Base-by-base conservation (phyloP, 2,329 filamentous ascomycete species). In the Teratosphaeria nubilosa region DNA sequence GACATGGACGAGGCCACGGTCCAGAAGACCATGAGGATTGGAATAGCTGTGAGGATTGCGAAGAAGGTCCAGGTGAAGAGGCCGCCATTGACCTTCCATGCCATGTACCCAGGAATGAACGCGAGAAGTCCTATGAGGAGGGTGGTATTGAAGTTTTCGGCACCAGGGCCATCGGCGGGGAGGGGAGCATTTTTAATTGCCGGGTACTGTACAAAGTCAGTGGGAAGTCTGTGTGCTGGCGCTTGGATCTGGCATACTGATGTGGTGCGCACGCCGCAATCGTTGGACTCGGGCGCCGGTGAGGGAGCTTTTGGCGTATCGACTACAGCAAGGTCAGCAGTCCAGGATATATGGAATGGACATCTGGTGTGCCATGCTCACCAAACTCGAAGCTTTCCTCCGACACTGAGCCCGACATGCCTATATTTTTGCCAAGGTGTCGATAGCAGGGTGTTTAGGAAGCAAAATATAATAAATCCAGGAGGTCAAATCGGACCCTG, bases 121-220 rank as follows among this genome's bases (percentile, higher is more conserved):
- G 84, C 73, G 61, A 96, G 74, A 62, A 92, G 74, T 66, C 82
- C 80, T 73, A 90, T 79, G 65, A 97, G 85, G 68, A 87, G 76
- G 66, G 80, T 77, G 77, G 94, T 95, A 77, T 87, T 91, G 85
- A 97, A 99, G 75, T 79, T 86, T 66, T 95, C 90, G 74, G 82
- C 85, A 64, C 91, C 88, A 55, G 90, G 78, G 55, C 85, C 89
- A 74, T 99, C 94, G 64, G 91, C 92, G 41, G 94, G 94, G 51
- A 97, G 84, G 64, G 94, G 91, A 54, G 86, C 89, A 84, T 97
- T 97, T 73, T 95, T 89, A 77, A 97, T 97, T 61, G 90, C 78
- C 32, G 90, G 87, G 69, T 85, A 92, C 91, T 95, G 70, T 9
- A 27, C 16, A 51, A 45, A 51, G 59, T 61, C 31, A 56, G 30